phyloP scores from a whole-genome alignment of 805 yeast genomes.

The Yamadazyma scolyti region DNA sequence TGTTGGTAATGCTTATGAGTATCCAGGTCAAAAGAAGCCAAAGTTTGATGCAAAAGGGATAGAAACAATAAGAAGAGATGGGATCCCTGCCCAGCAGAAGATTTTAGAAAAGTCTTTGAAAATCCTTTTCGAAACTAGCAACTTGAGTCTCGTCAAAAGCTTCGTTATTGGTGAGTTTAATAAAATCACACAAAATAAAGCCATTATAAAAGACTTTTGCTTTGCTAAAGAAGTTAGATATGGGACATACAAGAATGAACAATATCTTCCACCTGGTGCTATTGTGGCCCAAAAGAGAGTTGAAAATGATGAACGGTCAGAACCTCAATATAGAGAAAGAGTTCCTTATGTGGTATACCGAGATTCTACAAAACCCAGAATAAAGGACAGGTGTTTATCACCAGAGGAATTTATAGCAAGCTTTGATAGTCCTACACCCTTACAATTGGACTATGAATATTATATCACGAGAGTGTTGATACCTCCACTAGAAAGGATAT shows the following conservation, averaged over 20 bases:
- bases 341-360: conserved; percentile 81
- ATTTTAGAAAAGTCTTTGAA: conserved; percentile 70
- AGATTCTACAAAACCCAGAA: conserved; percentile 48
- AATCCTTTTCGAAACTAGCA: conserved; percentile 65
- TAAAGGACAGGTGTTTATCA: conserved; percentile 74
- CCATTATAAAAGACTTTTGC: conserved; percentile 77
- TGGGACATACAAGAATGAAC: conserved; percentile 75
- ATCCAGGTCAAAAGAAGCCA: conserved; percentile 50
- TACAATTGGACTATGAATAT: conserved; percentile 73
- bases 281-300: conserved; percentile 63
- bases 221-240: conserved; percentile 87
- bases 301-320: conserved; percentile 63
- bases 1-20: conserved; percentile 80
- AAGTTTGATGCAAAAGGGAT: conserved; percentile 94
- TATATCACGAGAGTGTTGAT: conserved; percentile 79
- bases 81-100: conserved; percentile 87
- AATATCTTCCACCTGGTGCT: conserved; percentile 88
- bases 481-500: conserved; percentile 86
- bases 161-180: conserved; percentile 65
- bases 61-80: conserved; percentile 92
- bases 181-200: conserved; percentile 58
- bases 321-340: conserved; percentile 85
- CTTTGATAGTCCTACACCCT: conserved; percentile 23
- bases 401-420: conserved; percentile 67
- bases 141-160: conserved; percentile 64